A percentile compares a stretch with the other conserved stretches of the same genome.
phyloP scores from a whole-genome alignment of 805 yeast genomes.

The Starmerella lactis-condensi region DNA sequence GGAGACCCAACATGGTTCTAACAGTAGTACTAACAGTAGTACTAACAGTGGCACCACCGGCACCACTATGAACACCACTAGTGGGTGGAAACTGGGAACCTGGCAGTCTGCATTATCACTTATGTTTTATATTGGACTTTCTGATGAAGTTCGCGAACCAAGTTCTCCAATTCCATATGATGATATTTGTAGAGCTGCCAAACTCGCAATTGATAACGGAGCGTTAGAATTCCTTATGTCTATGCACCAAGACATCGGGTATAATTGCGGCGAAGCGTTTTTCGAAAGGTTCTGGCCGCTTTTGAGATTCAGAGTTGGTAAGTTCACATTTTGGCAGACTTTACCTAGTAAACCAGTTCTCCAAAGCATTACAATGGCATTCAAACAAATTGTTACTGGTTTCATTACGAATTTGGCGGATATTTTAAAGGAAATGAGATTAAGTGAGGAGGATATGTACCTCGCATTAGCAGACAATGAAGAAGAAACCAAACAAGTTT shows the following conservation, averaged over 20 bases:
- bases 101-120: conserved; percentile 19
- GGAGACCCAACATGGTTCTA: not conserved
- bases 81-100: conserved; percentile 19
- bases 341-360: conserved; percentile 5
- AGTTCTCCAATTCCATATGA: conserved; percentile 1
- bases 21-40: too few relatives aligned
- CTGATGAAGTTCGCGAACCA: conserved; percentile 6
- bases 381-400: conserved; percentile 18
- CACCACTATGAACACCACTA: too few relatives aligned
- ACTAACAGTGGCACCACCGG: too few relatives aligned
- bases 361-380: conserved; percentile 9
- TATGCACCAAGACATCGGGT: conserved; percentile 20
- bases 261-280: conserved; percentile 5
- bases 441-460: conserved; percentile 24
- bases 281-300: conserved; percentile 4
- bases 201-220: conserved; percentile 22
- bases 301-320: conserved; percentile 20
- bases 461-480: conserved; percentile 16
- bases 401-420: conserved; percentile 24
- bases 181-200: conserved; percentile 15
- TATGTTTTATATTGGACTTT: conserved; percentile 11
- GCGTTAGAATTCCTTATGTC: conserved; percentile 25
- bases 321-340: conserved; percentile 8
- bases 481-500: conserved; percentile 3
- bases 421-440: conserved; percentile 24